phyloP scores from a whole-genome alignment of 2,329 filamentous ascomycete genomes.

The Fusarium pseudocircinatum region DNA sequence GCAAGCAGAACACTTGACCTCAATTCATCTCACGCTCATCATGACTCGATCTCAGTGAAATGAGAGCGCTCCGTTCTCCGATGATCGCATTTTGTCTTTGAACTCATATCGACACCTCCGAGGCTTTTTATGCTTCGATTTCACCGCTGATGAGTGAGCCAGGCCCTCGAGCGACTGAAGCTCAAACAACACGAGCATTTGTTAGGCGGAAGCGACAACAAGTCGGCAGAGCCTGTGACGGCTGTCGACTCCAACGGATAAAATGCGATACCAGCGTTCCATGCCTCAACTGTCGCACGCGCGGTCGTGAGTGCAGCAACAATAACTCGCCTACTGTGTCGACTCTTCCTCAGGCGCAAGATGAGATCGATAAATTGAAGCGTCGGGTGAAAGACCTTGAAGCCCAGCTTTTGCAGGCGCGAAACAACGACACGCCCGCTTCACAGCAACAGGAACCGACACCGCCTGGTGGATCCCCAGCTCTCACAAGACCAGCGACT shows the following conservation, averaged over 20 bases:
- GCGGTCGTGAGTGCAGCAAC: slow-evolving; percentile 3
- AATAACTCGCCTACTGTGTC: neutral
- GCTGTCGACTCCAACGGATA: slow-evolving; percentile 17
- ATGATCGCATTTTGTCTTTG: too few relatives aligned
- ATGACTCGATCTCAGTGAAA: neutral
- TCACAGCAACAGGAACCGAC: neutral
- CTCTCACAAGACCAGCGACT: neutral
- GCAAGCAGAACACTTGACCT: neutral
- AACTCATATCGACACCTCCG: accelerated
- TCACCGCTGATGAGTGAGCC: neutral
- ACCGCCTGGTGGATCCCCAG: neutral
- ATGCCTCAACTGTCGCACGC: slow-evolving; percentile 19
- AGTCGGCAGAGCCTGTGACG: slow-evolving; percentile 23
- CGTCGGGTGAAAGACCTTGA: neutral
- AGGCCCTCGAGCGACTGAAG: neutral
- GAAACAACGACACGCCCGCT: accelerated
- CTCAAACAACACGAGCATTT: neutral
- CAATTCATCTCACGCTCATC: neutral
- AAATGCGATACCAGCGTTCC: slow-evolving; percentile 21
- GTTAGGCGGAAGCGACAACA: slow-evolving; percentile 25
- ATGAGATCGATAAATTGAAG: slow-evolving; percentile 6
- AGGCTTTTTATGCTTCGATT: accelerated
- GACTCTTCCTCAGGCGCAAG: slow-evolving; percentile 9
- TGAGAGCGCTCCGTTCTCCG: neutral
- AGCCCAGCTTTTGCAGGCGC: neutral